These are phyloP conservation scores for Poa pratensis DNA, from an alignment of 176 grass and related monocot species.

Conservation along the genomic window DNA sequence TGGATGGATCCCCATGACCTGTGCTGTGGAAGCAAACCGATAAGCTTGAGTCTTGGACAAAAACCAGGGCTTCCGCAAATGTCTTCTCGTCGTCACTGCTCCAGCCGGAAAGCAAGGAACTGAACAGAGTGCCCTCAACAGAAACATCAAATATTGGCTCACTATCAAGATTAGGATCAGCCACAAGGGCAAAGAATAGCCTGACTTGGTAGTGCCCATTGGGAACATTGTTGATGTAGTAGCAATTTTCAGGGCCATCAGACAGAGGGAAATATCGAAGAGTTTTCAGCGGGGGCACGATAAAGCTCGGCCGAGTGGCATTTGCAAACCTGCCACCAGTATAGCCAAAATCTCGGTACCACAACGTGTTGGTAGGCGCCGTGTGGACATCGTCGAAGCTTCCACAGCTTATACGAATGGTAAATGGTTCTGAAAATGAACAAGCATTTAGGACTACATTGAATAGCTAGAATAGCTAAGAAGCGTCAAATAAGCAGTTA, in stretches of 20 bases:
- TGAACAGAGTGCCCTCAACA: constrained; percentile 88
- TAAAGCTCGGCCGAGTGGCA: constrained; percentile 70
- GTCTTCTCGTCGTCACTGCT: constrained; percentile 82
- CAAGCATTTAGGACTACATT: constrained; percentile 16
- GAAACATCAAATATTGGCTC: constrained; percentile 95
- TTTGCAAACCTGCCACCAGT: constrained; percentile 84
- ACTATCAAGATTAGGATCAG: constrained; percentile 73
- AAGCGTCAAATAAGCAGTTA: constrained; percentile 13
- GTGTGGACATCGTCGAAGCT: constrained; percentile 81
- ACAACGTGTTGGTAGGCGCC: constrained; percentile 77
- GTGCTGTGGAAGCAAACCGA: constrained; percentile 97
- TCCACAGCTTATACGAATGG: constrained; percentile 94
- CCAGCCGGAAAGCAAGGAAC: constrained; percentile 84
- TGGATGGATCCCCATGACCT: constrained; percentile 92
- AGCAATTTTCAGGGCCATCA: constrained; percentile 95
- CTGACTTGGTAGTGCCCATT: constrained; percentile 82
- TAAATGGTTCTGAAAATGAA: constrained; percentile 82
- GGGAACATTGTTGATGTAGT: constrained; percentile 77
- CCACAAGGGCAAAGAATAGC: constrained; percentile 84
- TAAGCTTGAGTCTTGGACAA: constrained; percentile 63
- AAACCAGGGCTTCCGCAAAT: constrained; percentile 80
- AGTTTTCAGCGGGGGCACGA: constrained; percentile 83
- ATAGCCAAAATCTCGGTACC: constrained; percentile 98
- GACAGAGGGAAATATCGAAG: constrained; percentile 87
- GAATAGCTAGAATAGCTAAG: not conserved